phyloP scores from a whole-genome alignment of 768 basidiomycete species.

The Boletus barrowsii region DNA sequence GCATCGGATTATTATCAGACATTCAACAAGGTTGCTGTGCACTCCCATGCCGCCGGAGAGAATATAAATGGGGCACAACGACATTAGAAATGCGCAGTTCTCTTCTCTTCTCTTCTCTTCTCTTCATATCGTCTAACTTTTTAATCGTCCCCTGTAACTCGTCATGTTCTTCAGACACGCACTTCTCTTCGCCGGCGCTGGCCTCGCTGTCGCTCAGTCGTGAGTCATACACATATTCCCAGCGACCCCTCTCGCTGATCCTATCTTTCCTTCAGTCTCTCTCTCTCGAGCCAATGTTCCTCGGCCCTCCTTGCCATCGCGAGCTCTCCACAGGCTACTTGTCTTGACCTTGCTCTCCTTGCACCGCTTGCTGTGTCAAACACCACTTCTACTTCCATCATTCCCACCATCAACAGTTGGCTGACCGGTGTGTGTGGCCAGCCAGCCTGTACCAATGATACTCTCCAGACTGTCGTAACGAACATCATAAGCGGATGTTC shows the following conservation, averaged over 20 bases:
- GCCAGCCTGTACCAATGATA: constrained; percentile 55
- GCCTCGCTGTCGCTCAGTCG: constrained; percentile 43
- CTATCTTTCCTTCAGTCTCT: constrained; percentile 1
- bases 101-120: neutral
- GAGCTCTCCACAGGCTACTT: constrained; percentile 33
- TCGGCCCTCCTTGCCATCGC: constrained; percentile 45
- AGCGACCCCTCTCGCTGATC: neutral
- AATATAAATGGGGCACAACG: constrained; percentile 15
- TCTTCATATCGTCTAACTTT: neutral
- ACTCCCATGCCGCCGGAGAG: neutral
- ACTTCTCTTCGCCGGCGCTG: constrained; percentile 33
- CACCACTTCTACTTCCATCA: constrained; percentile 31
- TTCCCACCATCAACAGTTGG: constrained; percentile 56
- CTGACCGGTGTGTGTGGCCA: constrained; percentile 52
- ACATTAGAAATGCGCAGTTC: constrained; percentile 7
- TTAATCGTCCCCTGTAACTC: neutral
- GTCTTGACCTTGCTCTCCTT: constrained; percentile 39
- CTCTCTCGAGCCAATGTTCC: constrained; percentile 41
- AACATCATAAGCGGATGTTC: constrained; percentile 54
- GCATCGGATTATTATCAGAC: no score
- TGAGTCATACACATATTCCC: constrained; percentile 23
- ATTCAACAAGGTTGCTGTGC: neutral
- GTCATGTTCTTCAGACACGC: constrained; percentile 26
- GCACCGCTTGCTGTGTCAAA: constrained; percentile 25
- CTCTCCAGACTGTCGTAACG: constrained; percentile 51